Evolutionary conservation across 1,284 basidiomycete species (phyloP).

Genomic region (Volvariella volvacea): DNA sequence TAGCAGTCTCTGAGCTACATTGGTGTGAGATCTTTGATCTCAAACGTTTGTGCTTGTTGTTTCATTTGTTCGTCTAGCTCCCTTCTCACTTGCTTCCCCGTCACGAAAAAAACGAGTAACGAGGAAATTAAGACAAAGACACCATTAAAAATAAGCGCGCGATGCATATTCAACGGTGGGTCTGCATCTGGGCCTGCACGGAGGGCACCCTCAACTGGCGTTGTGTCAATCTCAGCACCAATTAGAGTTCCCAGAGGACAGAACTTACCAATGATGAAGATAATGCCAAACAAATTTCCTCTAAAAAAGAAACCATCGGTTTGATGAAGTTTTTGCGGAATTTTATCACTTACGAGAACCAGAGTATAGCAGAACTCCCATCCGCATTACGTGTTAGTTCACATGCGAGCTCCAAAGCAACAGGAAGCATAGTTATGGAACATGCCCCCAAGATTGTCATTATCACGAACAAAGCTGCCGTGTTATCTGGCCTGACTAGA

Average conservation of each 20-base stretch:
- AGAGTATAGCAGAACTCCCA: constrained; percentile 65
- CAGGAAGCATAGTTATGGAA: constrained; percentile 63
- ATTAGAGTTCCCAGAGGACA: neutral
- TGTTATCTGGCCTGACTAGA: constrained; percentile 55
- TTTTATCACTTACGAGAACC: constrained; percentile 48
- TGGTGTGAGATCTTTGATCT: constrained; percentile 12
- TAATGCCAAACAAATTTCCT: constrained; percentile 55
- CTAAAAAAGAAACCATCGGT: constrained; percentile 23
- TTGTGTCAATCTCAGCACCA: neutral
- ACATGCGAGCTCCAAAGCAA: constrained; percentile 67
- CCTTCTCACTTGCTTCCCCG: constrained; percentile 54
- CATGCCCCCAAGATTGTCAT: constrained; percentile 61
- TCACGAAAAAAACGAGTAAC: constrained; percentile 37
- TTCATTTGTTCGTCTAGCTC: constrained; percentile 44
- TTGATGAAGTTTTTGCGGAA: constrained; percentile 1
- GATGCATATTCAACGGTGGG: constrained; percentile 66
- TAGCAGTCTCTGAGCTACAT: neutral
- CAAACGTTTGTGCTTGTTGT: constrained; percentile 16
- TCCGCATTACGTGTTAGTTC: constrained; percentile 75
- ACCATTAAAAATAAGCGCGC: constrained; percentile 58
- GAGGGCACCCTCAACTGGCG: constrained; percentile 53
- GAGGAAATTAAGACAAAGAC: constrained; percentile 33
- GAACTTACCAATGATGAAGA: constrained; percentile 58
- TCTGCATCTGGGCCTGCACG: constrained; percentile 49
- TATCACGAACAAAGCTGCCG: constrained; percentile 53